Conservation (phyloP, 2,329 filamentous ascomycete genomes). For the Hortaea werneckii region DNA sequence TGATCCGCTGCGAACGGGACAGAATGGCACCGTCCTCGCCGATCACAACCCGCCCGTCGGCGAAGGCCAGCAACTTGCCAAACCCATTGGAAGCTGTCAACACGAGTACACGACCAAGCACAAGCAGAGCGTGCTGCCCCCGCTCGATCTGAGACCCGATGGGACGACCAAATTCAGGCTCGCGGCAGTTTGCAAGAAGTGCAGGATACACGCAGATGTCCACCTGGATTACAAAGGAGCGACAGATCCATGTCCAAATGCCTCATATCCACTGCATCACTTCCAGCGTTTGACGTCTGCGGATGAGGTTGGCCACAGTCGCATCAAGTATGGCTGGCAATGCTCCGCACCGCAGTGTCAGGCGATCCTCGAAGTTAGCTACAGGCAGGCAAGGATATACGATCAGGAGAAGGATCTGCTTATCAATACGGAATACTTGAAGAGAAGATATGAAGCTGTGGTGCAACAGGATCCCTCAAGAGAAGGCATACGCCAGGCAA, state of each 20-base stretch:
- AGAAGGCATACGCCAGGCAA: constrained; percentile 42
- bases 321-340: constrained; percentile 39
- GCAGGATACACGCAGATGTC: constrained; percentile 53
- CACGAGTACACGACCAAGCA: constrained; percentile 51
- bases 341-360: constrained; percentile 52
- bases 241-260: constrained; percentile 37
- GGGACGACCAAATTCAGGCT: constrained; percentile 42
- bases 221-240: constrained; percentile 39
- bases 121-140: constrained; percentile 42
- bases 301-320: constrained; percentile 7
- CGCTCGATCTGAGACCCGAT: constrained; percentile 30
- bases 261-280: constrained; percentile 51
- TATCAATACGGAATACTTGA: constrained; percentile 43
- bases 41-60: constrained; percentile 46
- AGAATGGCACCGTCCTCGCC: constrained; percentile 37
- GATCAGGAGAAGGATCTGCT: constrained; percentile 41
- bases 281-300: constrained; percentile 26
- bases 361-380: constrained; percentile 41
- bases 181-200: constrained; percentile 51
- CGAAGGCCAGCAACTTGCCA: constrained; percentile 23
- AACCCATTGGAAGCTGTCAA: constrained; percentile 40
- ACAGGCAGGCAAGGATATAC: constrained; percentile 44
- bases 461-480: constrained; percentile 43
- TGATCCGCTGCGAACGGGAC: constrained; percentile 38
- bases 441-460: constrained; percentile 43